A percentile compares a stretch with the other conserved stretches of the same genome.
phyloP scores from a whole-genome alignment of 345 rosid species.

The Eucalyptus marginata region DNA sequence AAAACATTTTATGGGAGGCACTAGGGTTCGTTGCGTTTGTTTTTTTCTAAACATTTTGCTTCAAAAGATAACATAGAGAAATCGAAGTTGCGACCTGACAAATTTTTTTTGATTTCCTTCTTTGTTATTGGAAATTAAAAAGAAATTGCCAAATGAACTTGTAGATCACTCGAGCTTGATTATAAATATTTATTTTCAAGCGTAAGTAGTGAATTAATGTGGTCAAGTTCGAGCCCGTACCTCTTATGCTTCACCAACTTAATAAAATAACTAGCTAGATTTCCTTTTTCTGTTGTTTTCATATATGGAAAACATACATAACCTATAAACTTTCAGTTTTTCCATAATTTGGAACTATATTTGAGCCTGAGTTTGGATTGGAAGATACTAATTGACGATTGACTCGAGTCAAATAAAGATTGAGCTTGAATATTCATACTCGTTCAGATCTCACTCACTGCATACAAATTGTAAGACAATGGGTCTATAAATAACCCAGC shows the following conservation, averaged over 20 bases:
- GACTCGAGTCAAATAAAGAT: neutral
- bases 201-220: neutral
- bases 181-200: neutral
- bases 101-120: neutral
- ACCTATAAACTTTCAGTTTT: neutral
- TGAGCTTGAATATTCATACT: neutral
- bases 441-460: neutral
- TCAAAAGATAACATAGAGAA: neutral
- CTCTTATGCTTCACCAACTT: neutral
- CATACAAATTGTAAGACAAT: neutral
- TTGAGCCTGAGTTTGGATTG: neutral
- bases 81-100: neutral
- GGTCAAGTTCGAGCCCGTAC: neutral
- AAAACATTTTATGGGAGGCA: neutral
- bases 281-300: neutral
- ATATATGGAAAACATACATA: neutral
- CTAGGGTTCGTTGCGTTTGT: neutral
- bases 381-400: neutral
- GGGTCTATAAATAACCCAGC: neutral
- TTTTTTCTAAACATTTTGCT: neutral
- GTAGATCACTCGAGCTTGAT: neutral
- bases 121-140: neutral
- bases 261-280: neutral
- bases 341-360: neutral
- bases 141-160: neutral